Evolutionary conservation across 164 flowering plant species (phyloP).

Genomic region (Nymphaea thermarum): DNA sequence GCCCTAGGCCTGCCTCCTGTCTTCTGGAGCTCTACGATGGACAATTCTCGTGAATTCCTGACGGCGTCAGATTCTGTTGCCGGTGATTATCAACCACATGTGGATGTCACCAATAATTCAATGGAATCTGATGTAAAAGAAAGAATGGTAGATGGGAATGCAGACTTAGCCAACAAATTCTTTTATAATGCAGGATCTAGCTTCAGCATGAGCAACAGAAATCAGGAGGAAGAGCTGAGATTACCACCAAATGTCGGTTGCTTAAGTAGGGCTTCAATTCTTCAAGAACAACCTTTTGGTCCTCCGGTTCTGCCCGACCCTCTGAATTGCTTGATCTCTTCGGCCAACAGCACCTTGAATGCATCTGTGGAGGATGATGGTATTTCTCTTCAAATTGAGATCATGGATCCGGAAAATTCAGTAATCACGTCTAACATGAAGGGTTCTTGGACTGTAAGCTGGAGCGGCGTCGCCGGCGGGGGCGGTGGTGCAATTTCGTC

Average conservation of each 20-base stretch:
- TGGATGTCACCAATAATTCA: constrained; percentile 13
- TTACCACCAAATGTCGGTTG: constrained; percentile 11
- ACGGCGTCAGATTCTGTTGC: background rate
- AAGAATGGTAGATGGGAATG: background rate
- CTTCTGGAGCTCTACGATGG: constrained; percentile 17
- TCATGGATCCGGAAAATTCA: background rate
- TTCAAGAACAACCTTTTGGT: background rate
- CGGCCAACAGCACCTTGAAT: constrained; percentile 44
- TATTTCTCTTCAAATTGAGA: constrained; percentile 21
- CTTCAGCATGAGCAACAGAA: background rate
- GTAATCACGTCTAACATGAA: constrained; percentile 35
- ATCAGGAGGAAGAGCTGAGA: constrained; percentile 8
- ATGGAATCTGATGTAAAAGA: constrained; percentile 12
- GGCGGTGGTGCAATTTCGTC: constrained; percentile 24
- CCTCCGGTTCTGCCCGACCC: constrained; percentile 23
- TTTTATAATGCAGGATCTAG: too few species aligned
- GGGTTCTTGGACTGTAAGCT: constrained; percentile 27
- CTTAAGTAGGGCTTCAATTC: constrained; percentile 4
- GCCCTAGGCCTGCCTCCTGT: constrained; percentile 3
- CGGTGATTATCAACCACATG: constrained; percentile 7
- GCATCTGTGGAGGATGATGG: constrained; percentile 45
- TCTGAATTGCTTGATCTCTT: constrained; percentile 49
- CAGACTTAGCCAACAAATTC: background rate
- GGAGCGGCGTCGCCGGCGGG: background rate
- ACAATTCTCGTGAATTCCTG: background rate